Base-by-base conservation (phyloP, 768 basidiomycete species). In the Paxillus involutus region DNA sequence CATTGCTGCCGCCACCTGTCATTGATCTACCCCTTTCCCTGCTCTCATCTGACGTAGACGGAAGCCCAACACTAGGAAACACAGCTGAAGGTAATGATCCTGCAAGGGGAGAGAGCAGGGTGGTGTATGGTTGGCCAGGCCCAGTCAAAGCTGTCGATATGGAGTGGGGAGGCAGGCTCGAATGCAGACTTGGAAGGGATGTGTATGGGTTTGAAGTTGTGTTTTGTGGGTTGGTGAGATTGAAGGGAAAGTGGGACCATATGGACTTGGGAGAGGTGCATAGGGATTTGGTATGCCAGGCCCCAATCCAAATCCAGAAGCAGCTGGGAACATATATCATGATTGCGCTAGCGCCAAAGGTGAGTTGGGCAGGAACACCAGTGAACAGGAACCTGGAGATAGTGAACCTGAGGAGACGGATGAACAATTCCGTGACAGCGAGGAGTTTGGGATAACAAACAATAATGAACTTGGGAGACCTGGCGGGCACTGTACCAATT, bases 341-440 rank as follows among this genome's bases (percentile, higher is more conserved):
- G 21, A 66, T 36, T 63, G 63, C 4, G 60, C 46, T 24, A 44
- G 49, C 4, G 45, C 33, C 24, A 29, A 21, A 6, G 42, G 32
- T 5, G 45, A 17, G 17, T 51, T 48, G 7, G 47, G 35, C 26
- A 47, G 35, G 3, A 60, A 64, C 14, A 17, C 35, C 6, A 63
- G 65, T 12, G 61, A 63, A 30, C 62, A 69, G n/a, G 66, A 59
- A 30, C 60, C 61, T 26, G 55, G 62, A 1, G 59, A 63, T 13
- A 60, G 47, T 9, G 62, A 62, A 57, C 57, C 57, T 58, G 29
- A 50, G 60, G 48, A 9, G 32, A 24, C 33, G 10, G n/a, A 39
- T 56, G 17, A 56, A 42, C 52, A 24, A 53, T 49, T 2, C 21
- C 3, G 21, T 21, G 21, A 39, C 58, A 47, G 16, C 10, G n/a